Evolutionary conservation across 2,329 filamentous ascomycete genomes (phyloP), one percentile per base, ranked within the genome.

Genomic region (Periconia macrospinosa): DNA sequence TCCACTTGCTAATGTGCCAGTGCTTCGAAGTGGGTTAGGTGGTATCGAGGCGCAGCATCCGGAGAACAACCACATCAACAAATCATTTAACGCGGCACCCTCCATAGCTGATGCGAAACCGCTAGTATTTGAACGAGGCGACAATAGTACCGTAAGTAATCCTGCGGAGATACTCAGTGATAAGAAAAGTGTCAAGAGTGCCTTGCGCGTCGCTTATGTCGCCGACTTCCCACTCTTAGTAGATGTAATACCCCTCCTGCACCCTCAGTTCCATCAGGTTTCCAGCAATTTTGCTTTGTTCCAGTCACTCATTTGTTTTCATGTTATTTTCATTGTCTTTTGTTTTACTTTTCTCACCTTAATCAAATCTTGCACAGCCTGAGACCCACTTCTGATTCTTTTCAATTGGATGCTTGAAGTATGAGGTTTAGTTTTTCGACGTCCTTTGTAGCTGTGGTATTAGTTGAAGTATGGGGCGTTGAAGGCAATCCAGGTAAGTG

Each of bases 401-500:
- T 37, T n/a, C 33, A 10, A 37, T n/a, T 37, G 33, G 33, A 10
- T 14, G 33, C 11, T 37, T 37, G 6, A 37, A 37, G 33, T 37
- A 37, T 37, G 33, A 37, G 33, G 33, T 10, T 37, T n/a, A 37
- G 33, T 10, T 13, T 37, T n/a, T 37, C 11, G 30, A 7, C 30
- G 5, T 37, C 11, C 3, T 13, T 46, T 46, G 27, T 23, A 23
- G 13, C 30, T 18, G 27, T 46, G 15, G 23, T 35, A 18, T n/a
- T 30, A 13, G 6, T 33, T 23, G 44, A 17, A 30, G 27, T 33
- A 7, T 46, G 23, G 44, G 19, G 23, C 13, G 27, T 33, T n/a
- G 23, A 35, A 19, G 19, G 30, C 30, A 42, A 30, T 40, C n/a
- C 47, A 10, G 45, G 50, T 53, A 53, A 41, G 50, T 53, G 33